Base-by-base conservation (phyloP, 139 green algal species). In the Chlorella sp. region DNA sequence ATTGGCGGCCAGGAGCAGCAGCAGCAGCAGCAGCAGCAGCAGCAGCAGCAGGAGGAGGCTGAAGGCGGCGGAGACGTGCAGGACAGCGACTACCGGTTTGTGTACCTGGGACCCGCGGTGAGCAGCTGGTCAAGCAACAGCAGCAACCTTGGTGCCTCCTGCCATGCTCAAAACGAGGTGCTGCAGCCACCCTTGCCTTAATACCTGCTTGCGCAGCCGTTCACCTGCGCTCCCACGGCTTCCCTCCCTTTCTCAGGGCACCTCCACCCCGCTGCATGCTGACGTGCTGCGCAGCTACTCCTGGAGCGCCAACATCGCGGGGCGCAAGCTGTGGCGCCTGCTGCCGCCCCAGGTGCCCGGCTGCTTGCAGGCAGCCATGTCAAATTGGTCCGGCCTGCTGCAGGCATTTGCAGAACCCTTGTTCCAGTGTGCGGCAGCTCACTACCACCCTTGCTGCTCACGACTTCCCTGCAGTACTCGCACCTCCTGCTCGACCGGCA, bases 251-350 rank as follows among this genome's bases (percentile, higher is more conserved):
- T n/a, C n/a, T 38, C 62, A 84, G 75, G 96, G 95, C 34, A 93
- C 88, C 26, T 93, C 85, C 84, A 99, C 95, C 6, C 87, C 88
- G 16, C 86, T 98, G 62, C 96, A 99, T 85, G 82, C 92, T 2
- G 96, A 99, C 85, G 96, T 99, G 76, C 89, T 98, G 43, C 89
- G 93, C 34, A 95, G 89, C 46, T 94, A 91, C 90, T 93, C 84
- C 84, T 99, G 96, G 96, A 95, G 87, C 7, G 90, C 89, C 79
- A 98, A 98, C 75, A 84, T 96, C 19, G 83, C 78, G 6, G 93
- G 94, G 24, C 68, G 67, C 44, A 97, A 97, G 90, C 60, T 82
- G 54, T 95, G 96, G 96, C 89, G 90, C 60, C 81, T 98, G 72
- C 89, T 98, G 69, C 86, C 88, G 7, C 92, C 96, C 2, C 68